Conservation (phyloP, 768 basidiomycete genomes). For the Psilocybe azurescens region DNA sequence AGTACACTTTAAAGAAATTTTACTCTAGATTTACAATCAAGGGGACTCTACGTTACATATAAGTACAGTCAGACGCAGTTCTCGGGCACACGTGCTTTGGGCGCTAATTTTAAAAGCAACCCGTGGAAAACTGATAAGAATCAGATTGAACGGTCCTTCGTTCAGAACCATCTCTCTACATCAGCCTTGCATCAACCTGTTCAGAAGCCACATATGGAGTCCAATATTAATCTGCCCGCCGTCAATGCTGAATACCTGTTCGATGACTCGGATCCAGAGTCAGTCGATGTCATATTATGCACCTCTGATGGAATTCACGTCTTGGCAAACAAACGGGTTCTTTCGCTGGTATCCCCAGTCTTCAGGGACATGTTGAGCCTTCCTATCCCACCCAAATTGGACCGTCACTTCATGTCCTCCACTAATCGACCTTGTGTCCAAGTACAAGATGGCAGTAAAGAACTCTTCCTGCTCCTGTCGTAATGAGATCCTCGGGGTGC, state of each 20-base stretch:
- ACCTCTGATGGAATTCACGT: conserved; percentile 37
- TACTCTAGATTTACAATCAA: too few relatives aligned
- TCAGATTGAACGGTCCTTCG: neutral
- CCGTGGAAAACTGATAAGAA: too few relatives aligned
- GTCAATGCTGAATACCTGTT: conserved; percentile 11
- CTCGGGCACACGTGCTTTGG: neutral
- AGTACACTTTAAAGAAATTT: too few relatives aligned
- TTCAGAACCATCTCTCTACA: neutral
- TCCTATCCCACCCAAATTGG: conserved; percentile 6
- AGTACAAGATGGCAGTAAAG: conserved; percentile 2
- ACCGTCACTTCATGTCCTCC: neutral
- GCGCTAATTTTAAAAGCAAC: neutral
- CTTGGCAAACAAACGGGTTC: conserved; percentile 28
- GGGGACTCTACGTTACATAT: too few relatives aligned
- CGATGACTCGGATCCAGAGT: conserved; percentile 18
- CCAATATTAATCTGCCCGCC: neutral
- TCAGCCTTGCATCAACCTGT: too few relatives aligned
- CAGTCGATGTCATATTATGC: conserved; percentile 29
- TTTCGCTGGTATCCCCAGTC: conserved; percentile 34
- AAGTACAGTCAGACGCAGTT: neutral
- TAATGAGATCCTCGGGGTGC: neutral
- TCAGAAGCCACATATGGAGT: neutral
- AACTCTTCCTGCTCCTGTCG: neutral
- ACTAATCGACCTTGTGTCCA: neutral
- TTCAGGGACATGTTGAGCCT: conserved; percentile 36